Evolutionary conservation across 1,284 basidiomycete species (phyloP).

Genomic region (Porodaedalea pini): DNA sequence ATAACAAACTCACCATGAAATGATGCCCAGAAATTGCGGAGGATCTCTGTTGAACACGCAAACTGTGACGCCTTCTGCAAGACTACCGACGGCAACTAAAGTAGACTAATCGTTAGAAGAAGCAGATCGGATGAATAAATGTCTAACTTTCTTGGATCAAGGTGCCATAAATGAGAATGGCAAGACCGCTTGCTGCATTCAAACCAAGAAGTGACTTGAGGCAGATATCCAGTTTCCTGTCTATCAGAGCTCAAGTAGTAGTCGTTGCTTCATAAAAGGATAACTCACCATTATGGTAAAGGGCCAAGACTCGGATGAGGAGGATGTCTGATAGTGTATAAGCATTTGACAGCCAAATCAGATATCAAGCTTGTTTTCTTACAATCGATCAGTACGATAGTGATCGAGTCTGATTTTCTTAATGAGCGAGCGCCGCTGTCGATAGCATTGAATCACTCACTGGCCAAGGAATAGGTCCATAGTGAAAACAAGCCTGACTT

Average conservation of each 20-base stretch:
- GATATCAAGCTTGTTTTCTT: background rate
- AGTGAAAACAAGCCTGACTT: background rate
- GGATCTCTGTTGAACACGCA: too few species aligned
- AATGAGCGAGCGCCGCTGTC: background rate
- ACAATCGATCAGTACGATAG: background rate
- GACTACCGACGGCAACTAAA: too few species aligned
- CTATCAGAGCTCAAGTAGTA: background rate
- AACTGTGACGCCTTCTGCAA: too few species aligned
- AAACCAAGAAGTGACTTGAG: too few species aligned
- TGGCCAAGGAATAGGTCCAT: background rate
- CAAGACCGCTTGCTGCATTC: too few species aligned
- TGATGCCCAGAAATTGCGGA: too few species aligned
- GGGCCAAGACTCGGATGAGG: background rate
- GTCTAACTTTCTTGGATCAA: background rate
- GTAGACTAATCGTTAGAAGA: background rate
- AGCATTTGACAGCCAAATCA: background rate
- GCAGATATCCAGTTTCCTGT: too few species aligned
- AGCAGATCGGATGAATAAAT: background rate
- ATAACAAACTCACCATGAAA: background rate
- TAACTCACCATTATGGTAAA: background rate
- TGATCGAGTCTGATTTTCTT: background rate
- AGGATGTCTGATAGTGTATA: background rate
- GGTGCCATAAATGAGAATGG: background rate
- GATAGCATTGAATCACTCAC: background rate
- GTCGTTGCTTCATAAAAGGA: background rate